Conservation (phyloP, 2,329 filamentous ascomycete species). For the Penicillium rolfsii region DNA sequence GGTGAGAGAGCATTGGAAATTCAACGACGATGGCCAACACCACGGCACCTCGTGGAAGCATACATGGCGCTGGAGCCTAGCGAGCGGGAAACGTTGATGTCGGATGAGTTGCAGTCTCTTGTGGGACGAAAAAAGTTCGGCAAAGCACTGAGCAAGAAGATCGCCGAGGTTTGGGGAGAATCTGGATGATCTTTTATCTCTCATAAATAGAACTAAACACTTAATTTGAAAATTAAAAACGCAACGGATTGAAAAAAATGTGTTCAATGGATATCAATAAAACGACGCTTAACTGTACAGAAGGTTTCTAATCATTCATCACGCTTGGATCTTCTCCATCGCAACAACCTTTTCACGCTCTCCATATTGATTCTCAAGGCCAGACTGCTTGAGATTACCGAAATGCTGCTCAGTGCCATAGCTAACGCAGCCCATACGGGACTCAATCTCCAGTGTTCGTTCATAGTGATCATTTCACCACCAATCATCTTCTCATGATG, state of each 20-base stretch:
- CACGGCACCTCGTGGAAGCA: conserved; percentile 70
- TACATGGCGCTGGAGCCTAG: conserved; percentile 61
- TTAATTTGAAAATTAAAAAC: background rate
- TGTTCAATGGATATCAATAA: background rate
- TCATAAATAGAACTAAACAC: background rate
- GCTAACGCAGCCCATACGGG: conserved; percentile 80
- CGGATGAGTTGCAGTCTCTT: conserved; percentile 58
- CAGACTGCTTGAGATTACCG: conserved; percentile 81
- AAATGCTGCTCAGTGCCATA: conserved; percentile 91
- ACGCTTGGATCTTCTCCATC: conserved; percentile 12
- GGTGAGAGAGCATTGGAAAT: conserved; percentile 80
- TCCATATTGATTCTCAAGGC: conserved; percentile 60
- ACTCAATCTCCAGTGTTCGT: conserved; percentile 51
- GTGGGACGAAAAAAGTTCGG: conserved; percentile 70
- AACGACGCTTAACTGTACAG: conserved; percentile 1
- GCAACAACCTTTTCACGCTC: conserved; percentile 26
- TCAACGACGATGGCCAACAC: conserved; percentile 76
- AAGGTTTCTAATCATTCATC: background rate
- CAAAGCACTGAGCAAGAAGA: conserved; percentile 67
- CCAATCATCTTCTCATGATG: conserved; percentile 39
- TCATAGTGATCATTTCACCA: conserved; percentile 38
- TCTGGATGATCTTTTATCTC: conserved; percentile 14
- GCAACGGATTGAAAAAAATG: background rate
- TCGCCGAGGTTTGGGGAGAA: conserved; percentile 72
- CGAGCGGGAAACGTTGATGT: conserved; percentile 64